These are phyloP conservation scores for Cystofilobasidium bisporidii DNA, from an alignment of 768 basidiomycete species.

Conservation along the genomic window DNA sequence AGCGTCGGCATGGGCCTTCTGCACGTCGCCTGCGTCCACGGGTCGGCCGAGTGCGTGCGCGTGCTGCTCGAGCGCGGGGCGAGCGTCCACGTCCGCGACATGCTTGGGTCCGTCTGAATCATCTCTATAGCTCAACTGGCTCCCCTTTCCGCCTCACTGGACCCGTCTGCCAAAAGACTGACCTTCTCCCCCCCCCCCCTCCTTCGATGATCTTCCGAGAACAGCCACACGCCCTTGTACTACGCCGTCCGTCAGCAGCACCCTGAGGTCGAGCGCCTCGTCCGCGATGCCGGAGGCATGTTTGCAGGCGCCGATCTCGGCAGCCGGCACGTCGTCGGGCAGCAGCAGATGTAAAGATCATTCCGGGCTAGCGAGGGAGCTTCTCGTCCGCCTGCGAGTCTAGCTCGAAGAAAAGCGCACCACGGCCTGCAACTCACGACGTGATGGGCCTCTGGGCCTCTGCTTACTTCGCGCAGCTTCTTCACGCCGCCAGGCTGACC, in stretches of 20 bases:
- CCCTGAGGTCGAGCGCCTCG: constrained; percentile 2
- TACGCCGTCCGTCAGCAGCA: constrained; percentile 20
- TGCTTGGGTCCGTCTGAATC: constrained; percentile 49
- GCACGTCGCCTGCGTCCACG: constrained; percentile 67
- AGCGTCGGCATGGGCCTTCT: constrained; percentile 49
- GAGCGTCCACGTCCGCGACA: constrained; percentile 69
- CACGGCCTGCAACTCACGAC: too few species aligned
- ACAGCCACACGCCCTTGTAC: constrained; percentile 23
- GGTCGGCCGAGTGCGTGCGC: constrained; percentile 44
- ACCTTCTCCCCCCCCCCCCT: background rate
- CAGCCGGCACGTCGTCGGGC: background rate
- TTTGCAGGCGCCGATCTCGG: constrained; percentile 4
- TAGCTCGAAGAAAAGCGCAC: too few species aligned
- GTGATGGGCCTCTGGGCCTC: too few species aligned
- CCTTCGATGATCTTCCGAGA: too few species aligned
- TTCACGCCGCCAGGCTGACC: too few species aligned
- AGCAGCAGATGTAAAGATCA: too few species aligned
- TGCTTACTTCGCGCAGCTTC: too few species aligned
- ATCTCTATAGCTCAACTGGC: background rate
- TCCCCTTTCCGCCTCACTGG: background rate
- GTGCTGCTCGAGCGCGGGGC: constrained; percentile 63
- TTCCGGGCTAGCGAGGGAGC: too few species aligned
- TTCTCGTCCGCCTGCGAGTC: too few species aligned
- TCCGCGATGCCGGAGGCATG: constrained; percentile 8
- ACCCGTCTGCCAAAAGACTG: too few species aligned